Evolutionary conservation across 768 basidiomycete species (phyloP), one percentile per base, ranked within the genome.

Genomic region (Suillus placidus): DNA sequence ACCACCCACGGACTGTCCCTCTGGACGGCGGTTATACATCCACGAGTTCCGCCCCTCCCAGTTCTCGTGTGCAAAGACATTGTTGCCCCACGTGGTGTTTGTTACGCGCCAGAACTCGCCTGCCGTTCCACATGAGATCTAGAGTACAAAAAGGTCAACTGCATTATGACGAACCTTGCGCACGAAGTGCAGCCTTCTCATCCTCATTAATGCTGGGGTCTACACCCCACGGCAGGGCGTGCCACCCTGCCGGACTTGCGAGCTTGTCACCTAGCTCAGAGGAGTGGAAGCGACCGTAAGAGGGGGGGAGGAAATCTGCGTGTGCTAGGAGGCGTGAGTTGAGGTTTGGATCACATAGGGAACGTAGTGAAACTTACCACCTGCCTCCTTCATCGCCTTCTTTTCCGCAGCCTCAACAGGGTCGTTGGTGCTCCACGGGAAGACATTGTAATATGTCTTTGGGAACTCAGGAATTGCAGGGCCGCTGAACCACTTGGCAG

Each of bases 31-130:
- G 78, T 97, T 97, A 71, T 81, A 65, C 26, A 88, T 74, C 82
- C 83, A 95, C 3, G 69, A 62, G 70, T 88, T 89, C 72, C 79
- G 82, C 42, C 93, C 93, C 62, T 89, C 86, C 88, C 91, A 94
- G 76, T 96, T 93, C 85, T 98, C 97, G 70, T 98, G 97, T 0
- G 95, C 93, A 70, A 95, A 94, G 66, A 94, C 91, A 68, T 95
- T 95, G 81, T 95, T 94, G 63, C 93, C 94, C 84, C 87, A 90
- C 0, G 94, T 97, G 1, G 89, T 93, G 23, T 90, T 88, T 40
- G 88, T 91, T 73, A 91, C 91, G 63, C 81, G 80, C 78, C 80
- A 88, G 68, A 81, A 80, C 12, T 77, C 72, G 64, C 71, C 60
- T 60, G 61, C 65, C 72, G 47, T 69, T 76, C 20, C 66, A 70